Evolutionary conservation across 2,329 filamentous ascomycete species (phyloP).

Genomic region (Penicillium sp.): DNA sequence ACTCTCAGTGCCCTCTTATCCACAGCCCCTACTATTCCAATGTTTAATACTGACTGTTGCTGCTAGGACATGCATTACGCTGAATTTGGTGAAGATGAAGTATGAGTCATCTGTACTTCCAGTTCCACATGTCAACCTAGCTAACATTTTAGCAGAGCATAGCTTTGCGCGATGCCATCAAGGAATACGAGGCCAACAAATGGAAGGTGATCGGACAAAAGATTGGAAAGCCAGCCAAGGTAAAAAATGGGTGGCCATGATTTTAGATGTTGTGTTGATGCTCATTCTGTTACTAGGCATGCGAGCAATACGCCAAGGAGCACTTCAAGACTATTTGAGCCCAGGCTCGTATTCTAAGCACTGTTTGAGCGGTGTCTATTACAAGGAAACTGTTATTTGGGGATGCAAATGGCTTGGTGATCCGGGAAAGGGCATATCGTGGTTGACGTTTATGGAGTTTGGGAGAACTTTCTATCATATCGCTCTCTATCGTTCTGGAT

Average conservation of each 20-base stretch:
- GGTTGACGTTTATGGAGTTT: not conserved
- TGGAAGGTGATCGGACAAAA: constrained; percentile 98
- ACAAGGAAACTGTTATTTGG: not conserved
- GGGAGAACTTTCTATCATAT: not conserved
- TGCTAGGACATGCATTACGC: constrained; percentile 92
- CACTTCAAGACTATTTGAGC: constrained; percentile 60
- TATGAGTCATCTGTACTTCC: constrained; percentile 42
- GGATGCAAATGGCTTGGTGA: not conserved
- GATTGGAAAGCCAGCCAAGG: constrained; percentile 96
- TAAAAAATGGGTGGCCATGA: constrained; percentile 33
- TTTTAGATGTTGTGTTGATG: constrained; percentile 17
- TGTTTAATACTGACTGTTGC: constrained; percentile 20
- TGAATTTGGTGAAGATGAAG: constrained; percentile 96
- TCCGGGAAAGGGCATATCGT: not conserved
- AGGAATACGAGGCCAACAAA: constrained; percentile 97
- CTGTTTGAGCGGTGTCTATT: not conserved
- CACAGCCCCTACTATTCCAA: constrained; percentile 16
- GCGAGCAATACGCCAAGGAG: constrained; percentile 93
- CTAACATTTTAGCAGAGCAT: constrained; percentile 29
- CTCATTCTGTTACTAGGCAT: constrained; percentile 54
- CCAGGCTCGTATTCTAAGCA: not conserved
- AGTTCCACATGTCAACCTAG: not conserved
- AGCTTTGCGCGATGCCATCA: constrained; percentile 81
- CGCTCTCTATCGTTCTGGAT: not conserved
- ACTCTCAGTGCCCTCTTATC: not conserved